Evolutionary conservation across 805 yeast species (phyloP).

Genomic region (Millerozyma miso): DNA sequence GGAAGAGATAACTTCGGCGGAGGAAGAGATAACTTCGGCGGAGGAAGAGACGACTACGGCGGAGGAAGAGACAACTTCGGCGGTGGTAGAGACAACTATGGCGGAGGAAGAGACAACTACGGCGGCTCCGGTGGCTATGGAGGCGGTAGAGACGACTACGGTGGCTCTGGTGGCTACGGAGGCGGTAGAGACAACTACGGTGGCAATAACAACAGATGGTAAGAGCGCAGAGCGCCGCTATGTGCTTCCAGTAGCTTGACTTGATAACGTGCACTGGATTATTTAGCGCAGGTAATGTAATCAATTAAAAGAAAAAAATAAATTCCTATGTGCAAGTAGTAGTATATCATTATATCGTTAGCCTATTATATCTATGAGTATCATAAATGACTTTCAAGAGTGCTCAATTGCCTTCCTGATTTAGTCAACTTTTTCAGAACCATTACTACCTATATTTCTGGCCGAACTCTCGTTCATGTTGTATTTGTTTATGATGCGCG

Average conservation of each 20-base stretch:
- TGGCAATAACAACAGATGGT: slow-evolving; percentile 5
- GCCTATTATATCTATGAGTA: not conserved
- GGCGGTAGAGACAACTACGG: slow-evolving; percentile 7
- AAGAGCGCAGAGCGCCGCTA: not conserved
- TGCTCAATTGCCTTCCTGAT: no score
- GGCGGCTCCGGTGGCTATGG: slow-evolving; percentile 7
- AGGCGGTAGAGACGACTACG: slow-evolving; percentile 11
- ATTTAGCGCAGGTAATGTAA: not conserved
- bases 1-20: slow-evolving; percentile 10
- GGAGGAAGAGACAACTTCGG: slow-evolving; percentile 11
- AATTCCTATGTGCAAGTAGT: not conserved
- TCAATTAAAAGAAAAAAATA: not conserved
- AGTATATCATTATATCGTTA: not conserved
- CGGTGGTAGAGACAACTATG: slow-evolving; percentile 6
- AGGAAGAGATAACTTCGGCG: slow-evolving; percentile 8
- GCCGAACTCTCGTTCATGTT: slow-evolving; percentile 8
- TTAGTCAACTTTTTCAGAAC: slow-evolving; percentile 24
- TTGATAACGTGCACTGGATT: not conserved
- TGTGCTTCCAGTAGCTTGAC: not conserved
- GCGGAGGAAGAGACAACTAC: slow-evolving; percentile 6
- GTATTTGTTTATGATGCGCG: slow-evolving; percentile 15
- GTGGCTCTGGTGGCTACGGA: slow-evolving; percentile 11
- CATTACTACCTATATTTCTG: slow-evolving; percentile 18
- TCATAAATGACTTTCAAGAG: not conserved
- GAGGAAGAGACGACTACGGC: slow-evolving; percentile 10